Percentiles rank a stretch among this genome's conserved stretches.
Evolutionary conservation across 805 yeast genomes (phyloP).

Genomic region (Metschnikowia corniflorae): DNA sequence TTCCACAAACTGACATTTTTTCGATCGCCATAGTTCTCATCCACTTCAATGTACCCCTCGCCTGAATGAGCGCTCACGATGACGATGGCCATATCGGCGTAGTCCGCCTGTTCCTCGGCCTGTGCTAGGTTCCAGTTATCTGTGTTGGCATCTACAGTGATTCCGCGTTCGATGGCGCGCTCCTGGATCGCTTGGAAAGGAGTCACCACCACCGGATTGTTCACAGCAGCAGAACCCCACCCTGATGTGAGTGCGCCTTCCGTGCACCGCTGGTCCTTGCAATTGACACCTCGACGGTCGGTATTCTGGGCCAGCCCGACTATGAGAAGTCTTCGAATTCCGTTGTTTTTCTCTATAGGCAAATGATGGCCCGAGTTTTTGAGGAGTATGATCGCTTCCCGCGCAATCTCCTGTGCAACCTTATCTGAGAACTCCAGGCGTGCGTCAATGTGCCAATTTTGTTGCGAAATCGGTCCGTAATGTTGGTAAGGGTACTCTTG

Average conservation of each 20-base stretch:
- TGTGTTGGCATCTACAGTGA: constrained; percentile 41
- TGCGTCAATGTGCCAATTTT: constrained; percentile 55
- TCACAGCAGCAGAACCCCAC: constrained; percentile 64
- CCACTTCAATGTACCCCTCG: constrained; percentile 56
- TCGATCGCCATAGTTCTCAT: constrained; percentile 57
- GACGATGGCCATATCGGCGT: constrained; percentile 51
- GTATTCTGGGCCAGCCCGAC: constrained; percentile 54
- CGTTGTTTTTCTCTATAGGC: constrained; percentile 47
- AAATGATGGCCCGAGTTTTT: constrained; percentile 50
- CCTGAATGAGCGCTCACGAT: constrained; percentile 55
- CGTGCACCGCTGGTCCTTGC: constrained; percentile 49
- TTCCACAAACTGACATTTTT: constrained; percentile 53
- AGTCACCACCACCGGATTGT: constrained; percentile 53
- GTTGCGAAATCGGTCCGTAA: constrained; percentile 50
- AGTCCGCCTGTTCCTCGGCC: constrained; percentile 43
- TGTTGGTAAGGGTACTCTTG: constrained; percentile 52
- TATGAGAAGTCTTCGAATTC: constrained; percentile 39
- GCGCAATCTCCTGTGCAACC: constrained; percentile 50
- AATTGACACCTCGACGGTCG: constrained; percentile 49
- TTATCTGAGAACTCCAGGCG: constrained; percentile 45
- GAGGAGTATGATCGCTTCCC: constrained; percentile 54
- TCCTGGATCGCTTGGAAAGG: constrained; percentile 54
- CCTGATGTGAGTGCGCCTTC: constrained; percentile 57
- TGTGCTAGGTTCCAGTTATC: constrained; percentile 47
- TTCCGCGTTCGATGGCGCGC: constrained; percentile 44